Evolutionary conservation across 2,329 filamentous ascomycete genomes (phyloP).

Genomic region (Penicillium decumbens): DNA sequence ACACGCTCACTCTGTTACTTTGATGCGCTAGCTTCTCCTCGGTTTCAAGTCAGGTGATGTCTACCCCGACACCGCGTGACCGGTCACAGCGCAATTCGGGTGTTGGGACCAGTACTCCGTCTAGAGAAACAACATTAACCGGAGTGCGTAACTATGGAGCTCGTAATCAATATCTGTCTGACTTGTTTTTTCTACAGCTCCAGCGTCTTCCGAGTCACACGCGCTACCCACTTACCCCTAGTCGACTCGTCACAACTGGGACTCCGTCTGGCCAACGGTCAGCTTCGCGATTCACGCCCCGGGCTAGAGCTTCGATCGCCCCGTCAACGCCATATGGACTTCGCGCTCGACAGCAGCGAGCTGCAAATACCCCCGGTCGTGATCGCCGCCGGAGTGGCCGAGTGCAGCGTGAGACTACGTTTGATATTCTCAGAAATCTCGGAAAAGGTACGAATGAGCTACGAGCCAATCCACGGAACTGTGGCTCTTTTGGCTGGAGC

Average conservation of each 20-base stretch:
- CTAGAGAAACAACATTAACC: constrained; percentile 28
- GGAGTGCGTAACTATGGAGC: constrained; percentile 17
- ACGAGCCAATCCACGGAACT: not conserved
- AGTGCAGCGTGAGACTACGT: constrained; percentile 51
- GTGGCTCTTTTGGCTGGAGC: not conserved
- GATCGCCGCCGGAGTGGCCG: constrained; percentile 49
- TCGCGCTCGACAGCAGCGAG: constrained; percentile 52
- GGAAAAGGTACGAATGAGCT: constrained; percentile 43
- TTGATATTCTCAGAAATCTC: constrained; percentile 51
- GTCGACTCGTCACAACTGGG: constrained; percentile 25
- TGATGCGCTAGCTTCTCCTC: not conserved
- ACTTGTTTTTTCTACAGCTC: constrained; percentile 22
- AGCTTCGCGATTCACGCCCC: constrained; percentile 34
- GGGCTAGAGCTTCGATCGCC: constrained; percentile 30
- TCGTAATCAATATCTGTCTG: not conserved
- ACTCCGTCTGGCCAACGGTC: constrained; percentile 35
- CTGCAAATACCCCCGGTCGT: constrained; percentile 48
- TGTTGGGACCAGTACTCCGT: constrained; percentile 23
- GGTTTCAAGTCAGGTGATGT: constrained; percentile 17
- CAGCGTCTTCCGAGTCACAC: constrained; percentile 32
- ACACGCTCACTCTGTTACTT: too few relatives aligned
- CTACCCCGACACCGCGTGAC: constrained; percentile 29
- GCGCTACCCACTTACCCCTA: constrained; percentile 36
- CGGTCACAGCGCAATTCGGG: constrained; percentile 24
- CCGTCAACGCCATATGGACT: constrained; percentile 55